Base-by-base conservation (phyloP, 2,329 filamentous ascomycete species). In the Penicillium sp. region DNA sequence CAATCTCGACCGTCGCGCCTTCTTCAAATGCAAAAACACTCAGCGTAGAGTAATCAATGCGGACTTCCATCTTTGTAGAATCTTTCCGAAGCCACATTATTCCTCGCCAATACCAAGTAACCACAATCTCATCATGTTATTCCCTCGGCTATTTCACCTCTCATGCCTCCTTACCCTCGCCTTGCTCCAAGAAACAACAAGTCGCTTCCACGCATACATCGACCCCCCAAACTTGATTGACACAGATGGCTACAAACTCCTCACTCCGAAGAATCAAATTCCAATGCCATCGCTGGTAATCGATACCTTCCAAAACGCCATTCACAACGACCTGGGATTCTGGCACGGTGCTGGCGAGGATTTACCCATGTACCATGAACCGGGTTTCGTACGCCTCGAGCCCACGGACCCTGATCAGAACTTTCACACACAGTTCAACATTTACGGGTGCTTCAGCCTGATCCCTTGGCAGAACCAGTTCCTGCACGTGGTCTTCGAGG, bases 281-380 rank as follows among this genome's bases (percentile, higher is more conserved):
- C 26, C 45, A 7, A 47, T 56, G 3, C 43, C 58, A 1, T 55
- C 65, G 1, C 54, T 77, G 11, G 76, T 88, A 0, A 83, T 90
- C 55, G 87, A 90, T 71, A 80, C 79, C 3, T 90, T 90, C 61
- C 73, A 73, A 35, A 79, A 78, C 61, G 55, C 71, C 3, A 73
- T 79, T 58, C 78, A 73, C 26, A 90, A 90, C 65, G 80, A 83
- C 19, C 78, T 89, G 2, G 83, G 82, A 3, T 81, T 84, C 71
- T 90, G 85, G 82, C 87, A 89, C 69, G 87, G 87, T 10, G 78
- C 78, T n/a, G 85, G 87, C 47, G 86, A 89, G 57, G 79, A 80
- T 16, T 80, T 87, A 66, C 76, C 73, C 5, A 71, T 84, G 24
- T 81, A 79, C 13, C 83, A 83, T 64, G 76, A 77, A n/a, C 71